Evolutionary conservation across 768 basidiomycete species (phyloP).

Genomic region (Trametes meyenii): DNA sequence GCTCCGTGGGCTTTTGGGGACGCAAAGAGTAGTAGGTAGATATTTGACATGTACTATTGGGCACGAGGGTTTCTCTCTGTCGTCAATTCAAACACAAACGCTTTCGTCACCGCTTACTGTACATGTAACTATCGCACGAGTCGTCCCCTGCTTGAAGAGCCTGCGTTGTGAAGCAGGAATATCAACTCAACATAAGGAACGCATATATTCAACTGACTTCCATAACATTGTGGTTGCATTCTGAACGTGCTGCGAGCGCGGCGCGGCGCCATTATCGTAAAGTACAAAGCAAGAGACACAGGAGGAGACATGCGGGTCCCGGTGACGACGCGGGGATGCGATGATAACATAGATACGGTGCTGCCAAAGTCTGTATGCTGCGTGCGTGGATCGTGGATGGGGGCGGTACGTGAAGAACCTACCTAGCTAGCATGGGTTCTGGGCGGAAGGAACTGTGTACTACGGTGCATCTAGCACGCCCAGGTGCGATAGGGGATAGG

Average conservation of each 20-base stretch:
- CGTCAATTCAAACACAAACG: not conserved
- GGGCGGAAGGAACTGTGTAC: constrained; percentile 5
- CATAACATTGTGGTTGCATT: constrained; percentile 18
- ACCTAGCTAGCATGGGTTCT: constrained; percentile 2
- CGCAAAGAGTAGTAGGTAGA: constrained; percentile 4
- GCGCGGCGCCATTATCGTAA: constrained; percentile 16
- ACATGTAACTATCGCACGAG: no score
- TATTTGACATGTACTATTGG: constrained; percentile 14
- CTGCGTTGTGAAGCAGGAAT: not conserved
- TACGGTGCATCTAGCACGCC: constrained; percentile 19
- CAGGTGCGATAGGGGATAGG: constrained; percentile 2
- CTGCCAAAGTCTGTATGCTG: constrained; percentile 7
- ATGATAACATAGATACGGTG: constrained; percentile 14
- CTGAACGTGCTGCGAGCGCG: not conserved
- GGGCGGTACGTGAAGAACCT: constrained; percentile 1
- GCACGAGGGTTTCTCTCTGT: not conserved
- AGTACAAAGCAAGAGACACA: constrained; percentile 27
- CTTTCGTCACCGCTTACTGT: not conserved
- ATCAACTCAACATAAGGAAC: not conserved
- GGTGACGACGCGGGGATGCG: not conserved
- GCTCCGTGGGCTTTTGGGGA: not conserved
- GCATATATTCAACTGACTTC: not conserved
- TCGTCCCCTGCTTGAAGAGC: no score
- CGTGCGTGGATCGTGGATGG: constrained; percentile 3
- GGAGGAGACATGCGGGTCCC: constrained; percentile 21